These are phyloP conservation scores for Colletotrichum destructivum DNA, from an alignment of 2,329 filamentous ascomycete species.

Conservation along the genomic window DNA sequence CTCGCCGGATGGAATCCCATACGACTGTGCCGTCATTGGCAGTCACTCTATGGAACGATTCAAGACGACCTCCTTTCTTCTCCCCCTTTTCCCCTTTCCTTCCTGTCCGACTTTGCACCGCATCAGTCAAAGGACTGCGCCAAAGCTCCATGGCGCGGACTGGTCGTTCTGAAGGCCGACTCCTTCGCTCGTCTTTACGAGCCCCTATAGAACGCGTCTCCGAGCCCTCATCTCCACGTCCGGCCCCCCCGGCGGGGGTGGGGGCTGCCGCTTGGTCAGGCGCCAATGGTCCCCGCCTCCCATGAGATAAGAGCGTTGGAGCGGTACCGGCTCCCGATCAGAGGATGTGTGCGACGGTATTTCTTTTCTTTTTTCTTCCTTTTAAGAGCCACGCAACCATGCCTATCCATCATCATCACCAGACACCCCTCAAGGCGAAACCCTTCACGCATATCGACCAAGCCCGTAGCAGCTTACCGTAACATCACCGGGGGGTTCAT, in stretches of 20 bases:
- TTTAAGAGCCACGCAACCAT: conserved; percentile 3
- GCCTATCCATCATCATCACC: conserved; percentile 20
- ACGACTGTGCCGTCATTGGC: not conserved
- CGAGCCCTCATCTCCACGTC: conserved; percentile 14
- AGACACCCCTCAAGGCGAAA: conserved; percentile 34
- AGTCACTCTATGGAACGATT: conserved; percentile 14
- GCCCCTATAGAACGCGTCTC: conserved; percentile 23
- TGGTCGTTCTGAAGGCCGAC: conserved; percentile 15
- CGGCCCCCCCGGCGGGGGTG: conserved; percentile 24
- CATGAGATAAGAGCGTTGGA: conserved; percentile 37
- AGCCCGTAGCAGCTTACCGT: conserved; percentile 25
- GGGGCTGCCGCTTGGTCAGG: conserved; percentile 25
- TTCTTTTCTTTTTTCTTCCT: not conserved
- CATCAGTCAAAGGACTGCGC: conserved; percentile 16
- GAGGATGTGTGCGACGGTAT: not conserved
- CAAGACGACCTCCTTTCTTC: not conserved
- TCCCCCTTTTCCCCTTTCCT: not conserved
- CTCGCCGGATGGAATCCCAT: not conserved
- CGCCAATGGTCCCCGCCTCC: conserved; percentile 9
- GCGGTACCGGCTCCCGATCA: conserved; percentile 36
- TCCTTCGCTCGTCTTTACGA: conserved; percentile 13
- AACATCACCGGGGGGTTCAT: conserved; percentile 13
- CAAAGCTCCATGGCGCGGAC: conserved; percentile 21
- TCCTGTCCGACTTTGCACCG: not conserved
- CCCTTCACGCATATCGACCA: conserved; percentile 37